Conservation (phyloP, 805 yeast genomes). For the Candida ortonii region DNA sequence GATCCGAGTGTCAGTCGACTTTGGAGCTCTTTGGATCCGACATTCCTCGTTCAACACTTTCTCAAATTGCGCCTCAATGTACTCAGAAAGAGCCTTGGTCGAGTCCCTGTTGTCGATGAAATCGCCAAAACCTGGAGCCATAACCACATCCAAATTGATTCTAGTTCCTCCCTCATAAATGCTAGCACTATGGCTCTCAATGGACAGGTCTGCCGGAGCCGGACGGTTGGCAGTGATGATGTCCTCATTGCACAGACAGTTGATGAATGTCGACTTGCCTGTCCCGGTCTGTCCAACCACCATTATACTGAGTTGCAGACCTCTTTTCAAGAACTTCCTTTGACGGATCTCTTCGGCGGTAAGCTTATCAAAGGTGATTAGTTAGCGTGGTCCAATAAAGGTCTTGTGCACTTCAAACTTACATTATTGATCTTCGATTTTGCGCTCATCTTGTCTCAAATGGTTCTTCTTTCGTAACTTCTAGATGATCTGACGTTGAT, state of each 20-base stretch:
- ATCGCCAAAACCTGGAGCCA: conserved; percentile 72
- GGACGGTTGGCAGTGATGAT: conserved; percentile 40
- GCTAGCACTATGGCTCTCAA: conserved; percentile 34
- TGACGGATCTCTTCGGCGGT: conserved; percentile 35
- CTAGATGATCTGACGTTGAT: too few relatives aligned
- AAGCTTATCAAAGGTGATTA: conserved; percentile 13
- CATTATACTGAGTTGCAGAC: conserved; percentile 48
- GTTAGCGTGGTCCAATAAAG: neutral
- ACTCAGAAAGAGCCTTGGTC: conserved; percentile 60
- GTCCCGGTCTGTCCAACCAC: conserved; percentile 59
- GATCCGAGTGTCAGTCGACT: conserved; percentile 61
- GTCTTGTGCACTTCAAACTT: conserved; percentile 5
- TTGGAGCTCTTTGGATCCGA: conserved; percentile 46
- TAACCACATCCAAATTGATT: conserved; percentile 60
- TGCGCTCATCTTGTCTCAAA: conserved; percentile 25
- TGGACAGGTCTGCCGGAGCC: conserved; percentile 30
- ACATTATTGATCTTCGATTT: conserved; percentile 20
- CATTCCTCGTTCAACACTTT: conserved; percentile 69
- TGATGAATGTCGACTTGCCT: conserved; percentile 76
- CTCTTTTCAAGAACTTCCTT: conserved; percentile 48
- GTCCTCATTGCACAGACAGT: conserved; percentile 66
- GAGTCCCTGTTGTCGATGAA: conserved; percentile 58
- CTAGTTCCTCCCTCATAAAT: conserved; percentile 46
- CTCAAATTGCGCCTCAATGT: conserved; percentile 74
- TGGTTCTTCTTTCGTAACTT: too few relatives aligned